Evolutionary conservation across 2,329 filamentous ascomycete genomes (phyloP), one percentile per base, ranked within the genome.

Genomic region (Rhynchosporium agropyri): DNA sequence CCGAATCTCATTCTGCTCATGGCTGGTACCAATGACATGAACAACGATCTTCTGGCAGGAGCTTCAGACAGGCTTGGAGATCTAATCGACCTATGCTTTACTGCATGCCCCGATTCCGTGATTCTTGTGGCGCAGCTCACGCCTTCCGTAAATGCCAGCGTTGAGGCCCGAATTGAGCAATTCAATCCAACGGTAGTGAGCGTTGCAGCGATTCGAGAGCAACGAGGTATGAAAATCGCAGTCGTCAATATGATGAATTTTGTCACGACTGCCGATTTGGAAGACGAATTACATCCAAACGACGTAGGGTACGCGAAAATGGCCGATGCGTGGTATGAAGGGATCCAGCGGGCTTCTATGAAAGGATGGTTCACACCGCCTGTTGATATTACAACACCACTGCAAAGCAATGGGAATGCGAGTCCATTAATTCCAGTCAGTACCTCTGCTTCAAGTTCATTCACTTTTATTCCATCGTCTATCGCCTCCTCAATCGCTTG

Each of bases 81-180:
- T 12, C 59, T 77, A 28, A 68, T 78, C 13, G 75, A 77, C 62
- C 61, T 71, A 29, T 65, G 77, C 13, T 45, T 75, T 8, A 55
- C 64, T 2, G 60, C 60, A 6, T 74, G 71, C 62, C 75, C 76
- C 0, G 74, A 75, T 61, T 70, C 75, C 2, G 71, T 72, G 2
- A 67, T 79, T 5, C 60, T 79, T 4, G 74, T 78, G 15, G 76
- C 76, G 4, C 69, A 74, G 60, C 72, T 78, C 36, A 74, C 75
- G 10, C 65, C 69, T 12, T 15, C 50, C 8, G 36, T 36, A 5
- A 58, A 59, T 12, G 40, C 15, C 6, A 28, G 26, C 10, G 43
- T 46, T 3, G 56, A 63, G 20, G 53, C 59, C 5, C 49, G 50
- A 4, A 49, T 64, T 8, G 26, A 62, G n/a, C 13, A 31, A 1